Percentiles rank a stretch among this genome's conserved stretches.
These are phyloP conservation scores for Pleurotus platypus DNA, from an alignment of 768 basidiomycete genomes.

Conservation along the genomic window DNA sequence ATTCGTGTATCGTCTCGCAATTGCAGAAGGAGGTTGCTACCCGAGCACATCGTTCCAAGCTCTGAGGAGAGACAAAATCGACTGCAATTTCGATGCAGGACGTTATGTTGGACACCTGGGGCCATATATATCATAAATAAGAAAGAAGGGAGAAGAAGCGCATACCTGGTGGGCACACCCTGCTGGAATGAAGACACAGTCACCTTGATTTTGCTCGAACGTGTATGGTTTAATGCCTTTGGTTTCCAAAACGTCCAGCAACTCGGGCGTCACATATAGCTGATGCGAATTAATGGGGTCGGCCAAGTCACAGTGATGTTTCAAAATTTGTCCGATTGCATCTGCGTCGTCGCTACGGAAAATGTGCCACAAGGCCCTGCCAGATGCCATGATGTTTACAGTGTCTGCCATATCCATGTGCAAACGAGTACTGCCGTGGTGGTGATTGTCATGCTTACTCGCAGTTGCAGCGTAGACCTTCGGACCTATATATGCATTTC, in stretches of 20 bases:
- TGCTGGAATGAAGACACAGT: slow-evolving; percentile 75
- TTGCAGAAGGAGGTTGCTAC: neutral
- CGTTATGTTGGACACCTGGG: slow-evolving; percentile 3
- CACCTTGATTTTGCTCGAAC: slow-evolving; percentile 65
- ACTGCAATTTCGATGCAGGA: slow-evolving; percentile 3
- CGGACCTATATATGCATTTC: slow-evolving; percentile 36
- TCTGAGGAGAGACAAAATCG: slow-evolving; percentile 1
- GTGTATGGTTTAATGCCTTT: slow-evolving; percentile 55
- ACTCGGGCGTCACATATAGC: slow-evolving; percentile 15
- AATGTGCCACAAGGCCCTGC: slow-evolving; percentile 69
- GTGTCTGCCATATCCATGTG: slow-evolving; percentile 76
- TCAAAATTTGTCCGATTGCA: slow-evolving; percentile 54
- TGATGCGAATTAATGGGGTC: slow-evolving; percentile 9
- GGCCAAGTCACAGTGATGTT: neutral
- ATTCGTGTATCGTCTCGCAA: neutral
- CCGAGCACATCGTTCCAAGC: neutral
- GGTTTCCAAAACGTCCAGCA: slow-evolving; percentile 52
- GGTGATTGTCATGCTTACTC: slow-evolving; percentile 44
- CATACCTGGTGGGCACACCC: slow-evolving; percentile 64
- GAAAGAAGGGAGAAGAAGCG: neutral
- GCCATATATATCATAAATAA: neutral
- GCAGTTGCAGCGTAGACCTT: slow-evolving; percentile 73
- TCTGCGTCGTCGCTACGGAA: slow-evolving; percentile 57
- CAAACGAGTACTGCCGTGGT: slow-evolving; percentile 61
- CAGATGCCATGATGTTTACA: slow-evolving; percentile 64